phyloP scores from a whole-genome alignment of 2,329 filamentous ascomycete species.

The Metarhizium robertsii region DNA sequence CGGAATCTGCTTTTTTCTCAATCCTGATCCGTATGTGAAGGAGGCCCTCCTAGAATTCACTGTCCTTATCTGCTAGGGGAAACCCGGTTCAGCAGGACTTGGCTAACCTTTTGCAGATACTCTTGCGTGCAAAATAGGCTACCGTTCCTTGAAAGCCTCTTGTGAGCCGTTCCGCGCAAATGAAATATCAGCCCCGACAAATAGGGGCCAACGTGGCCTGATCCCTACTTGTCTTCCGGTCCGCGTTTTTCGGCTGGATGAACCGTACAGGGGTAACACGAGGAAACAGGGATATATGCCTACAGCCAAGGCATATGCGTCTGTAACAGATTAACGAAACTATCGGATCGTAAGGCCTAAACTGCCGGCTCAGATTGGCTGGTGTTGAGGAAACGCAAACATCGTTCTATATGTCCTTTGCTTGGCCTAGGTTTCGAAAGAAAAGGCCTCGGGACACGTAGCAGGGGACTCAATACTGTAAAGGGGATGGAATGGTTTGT shows the following conservation, averaged over 20 bases:
- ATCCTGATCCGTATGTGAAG: background rate
- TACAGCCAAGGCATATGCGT: background rate
- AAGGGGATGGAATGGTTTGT: background rate
- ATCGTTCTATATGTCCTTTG: background rate
- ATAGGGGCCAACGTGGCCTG: background rate
- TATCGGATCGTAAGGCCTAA: background rate
- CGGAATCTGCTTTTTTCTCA: background rate
- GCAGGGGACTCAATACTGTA: background rate
- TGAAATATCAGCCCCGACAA: background rate
- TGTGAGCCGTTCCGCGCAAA: background rate
- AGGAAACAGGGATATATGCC: conserved; percentile 6
- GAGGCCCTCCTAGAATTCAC: background rate
- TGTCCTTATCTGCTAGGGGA: background rate
- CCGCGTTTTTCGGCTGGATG: conserved; percentile 4
- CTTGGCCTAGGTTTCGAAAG: background rate
- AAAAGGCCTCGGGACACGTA: background rate
- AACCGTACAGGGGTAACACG: conserved; percentile 6
- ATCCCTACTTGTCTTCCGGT: background rate
- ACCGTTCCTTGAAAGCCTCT: background rate
- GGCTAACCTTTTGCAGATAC: background rate
- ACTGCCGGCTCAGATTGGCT: background rate
- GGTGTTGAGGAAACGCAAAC: background rate
- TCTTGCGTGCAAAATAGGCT: too few relatives aligned
- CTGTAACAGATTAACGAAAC: background rate
- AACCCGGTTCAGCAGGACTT: background rate